These are phyloP conservation scores for Lachnellula willkommii DNA, from an alignment of 2,329 filamentous ascomycete species.

Conservation along the genomic window DNA sequence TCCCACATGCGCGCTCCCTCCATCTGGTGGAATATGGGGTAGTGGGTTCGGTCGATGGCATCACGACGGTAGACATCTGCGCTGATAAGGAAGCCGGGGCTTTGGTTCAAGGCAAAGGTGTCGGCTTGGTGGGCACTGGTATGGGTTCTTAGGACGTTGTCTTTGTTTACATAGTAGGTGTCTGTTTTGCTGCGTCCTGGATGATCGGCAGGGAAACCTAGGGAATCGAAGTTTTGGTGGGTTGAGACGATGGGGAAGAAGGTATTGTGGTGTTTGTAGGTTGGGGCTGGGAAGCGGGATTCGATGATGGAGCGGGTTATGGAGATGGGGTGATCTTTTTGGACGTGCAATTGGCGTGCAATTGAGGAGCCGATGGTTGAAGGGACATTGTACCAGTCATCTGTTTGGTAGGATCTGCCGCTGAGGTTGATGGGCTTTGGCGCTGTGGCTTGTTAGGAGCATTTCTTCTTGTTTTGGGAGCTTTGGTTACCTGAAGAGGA, in stretches of 20 bases:
- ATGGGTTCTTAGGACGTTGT: constrained; percentile 83
- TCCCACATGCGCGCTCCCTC: constrained; percentile 92
- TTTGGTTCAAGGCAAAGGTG: constrained; percentile 66
- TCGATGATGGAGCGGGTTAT: constrained; percentile 93
- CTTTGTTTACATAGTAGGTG: constrained; percentile 89
- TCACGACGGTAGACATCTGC: constrained; percentile 95
- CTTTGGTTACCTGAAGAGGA: constrained; percentile 22
- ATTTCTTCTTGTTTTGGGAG: neutral
- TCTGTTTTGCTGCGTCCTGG: constrained; percentile 82
- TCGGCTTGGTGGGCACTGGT: constrained; percentile 90
- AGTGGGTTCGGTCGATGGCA: constrained; percentile 90
- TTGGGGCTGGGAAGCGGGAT: constrained; percentile 70
- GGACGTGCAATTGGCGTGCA: constrained; percentile 77
- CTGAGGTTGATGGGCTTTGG: constrained; percentile 12
- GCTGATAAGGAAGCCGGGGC: constrained; percentile 79
- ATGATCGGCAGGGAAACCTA: constrained; percentile 84
- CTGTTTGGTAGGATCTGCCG: constrained; percentile 58
- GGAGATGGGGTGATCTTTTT: constrained; percentile 80
- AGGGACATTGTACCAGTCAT: constrained; percentile 83
- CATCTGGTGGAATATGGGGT: constrained; percentile 98
- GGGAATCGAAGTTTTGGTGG: constrained; percentile 89
- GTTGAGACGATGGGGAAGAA: constrained; percentile 81
- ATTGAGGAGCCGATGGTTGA: constrained; percentile 68
- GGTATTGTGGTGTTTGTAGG: constrained; percentile 71
- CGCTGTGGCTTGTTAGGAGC: constrained; percentile 3